Evolutionary conservation across 805 yeast species (phyloP).

Genomic region (Blastobotrys attinorum): DNA sequence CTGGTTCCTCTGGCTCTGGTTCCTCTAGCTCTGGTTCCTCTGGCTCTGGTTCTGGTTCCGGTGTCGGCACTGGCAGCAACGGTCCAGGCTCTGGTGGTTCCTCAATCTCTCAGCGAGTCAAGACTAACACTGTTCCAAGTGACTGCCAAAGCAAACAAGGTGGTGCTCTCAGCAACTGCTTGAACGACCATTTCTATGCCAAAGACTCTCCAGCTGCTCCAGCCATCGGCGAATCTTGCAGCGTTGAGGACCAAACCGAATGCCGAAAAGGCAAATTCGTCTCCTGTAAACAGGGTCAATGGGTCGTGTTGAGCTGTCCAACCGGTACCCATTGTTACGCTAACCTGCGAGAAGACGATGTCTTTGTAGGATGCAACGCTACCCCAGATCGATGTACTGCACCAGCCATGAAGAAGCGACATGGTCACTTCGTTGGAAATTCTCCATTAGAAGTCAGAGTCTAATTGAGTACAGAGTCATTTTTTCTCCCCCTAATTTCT

Average conservation of each 20-base stretch:
- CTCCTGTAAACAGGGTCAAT: slow-evolving; percentile 46
- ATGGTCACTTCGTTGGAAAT: too few relatives aligned
- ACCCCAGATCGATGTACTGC: too few relatives aligned
- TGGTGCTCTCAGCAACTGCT: slow-evolving; percentile 8
- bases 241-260: slow-evolving; percentile 42
- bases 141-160: slow-evolving; percentile 9
- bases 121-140: slow-evolving; percentile 5
- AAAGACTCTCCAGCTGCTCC: slow-evolving; percentile 3
- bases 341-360: slow-evolving; percentile 30
- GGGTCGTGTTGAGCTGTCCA: slow-evolving; percentile 55
- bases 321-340: slow-evolving; percentile 58
- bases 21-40: slow-evolving; percentile 13
- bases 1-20: slow-evolving; percentile 15
- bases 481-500: too few relatives aligned
- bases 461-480: too few relatives aligned
- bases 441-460: too few relatives aligned
- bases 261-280: slow-evolving; percentile 49
- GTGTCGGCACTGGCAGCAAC: too few relatives aligned
- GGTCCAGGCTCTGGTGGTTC: too few relatives aligned
- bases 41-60: too few relatives aligned
- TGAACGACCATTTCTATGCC: slow-evolving; percentile 7
- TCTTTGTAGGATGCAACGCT: slow-evolving; percentile 44
- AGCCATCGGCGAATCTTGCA: too few relatives aligned
- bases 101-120: too few relatives aligned
- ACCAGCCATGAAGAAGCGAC: too few relatives aligned